Conservation (phyloP, 306 rosid species). For the Astragalus glycyphyllos region DNA sequence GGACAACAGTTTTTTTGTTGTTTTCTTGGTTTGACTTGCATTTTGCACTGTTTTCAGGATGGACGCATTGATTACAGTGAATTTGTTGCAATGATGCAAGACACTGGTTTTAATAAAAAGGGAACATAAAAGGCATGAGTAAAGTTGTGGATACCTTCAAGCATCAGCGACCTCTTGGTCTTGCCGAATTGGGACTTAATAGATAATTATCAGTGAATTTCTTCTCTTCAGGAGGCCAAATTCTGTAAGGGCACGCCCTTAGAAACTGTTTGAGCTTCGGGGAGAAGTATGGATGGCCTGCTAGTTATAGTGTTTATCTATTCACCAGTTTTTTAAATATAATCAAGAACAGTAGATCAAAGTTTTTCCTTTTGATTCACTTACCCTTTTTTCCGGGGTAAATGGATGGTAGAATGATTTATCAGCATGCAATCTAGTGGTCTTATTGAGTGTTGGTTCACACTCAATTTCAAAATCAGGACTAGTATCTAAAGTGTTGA, state of each 20-base stretch:
- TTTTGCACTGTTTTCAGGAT: constrained; percentile 69
- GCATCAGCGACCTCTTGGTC: constrained; percentile 45
- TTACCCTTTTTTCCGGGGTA: constrained; percentile 34
- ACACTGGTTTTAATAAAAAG: constrained; percentile 63
- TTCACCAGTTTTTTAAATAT: constrained; percentile 41
- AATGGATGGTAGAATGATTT: constrained; percentile 39
- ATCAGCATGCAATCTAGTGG: constrained; percentile 28
- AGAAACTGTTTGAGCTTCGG: constrained; percentile 49
- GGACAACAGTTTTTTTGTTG: neutral
- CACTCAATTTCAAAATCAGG: constrained; percentile 10
- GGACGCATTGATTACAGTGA: constrained; percentile 95
- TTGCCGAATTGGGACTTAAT: constrained; percentile 43
- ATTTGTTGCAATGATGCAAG: constrained; percentile 98
- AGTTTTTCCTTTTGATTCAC: constrained; percentile 27
- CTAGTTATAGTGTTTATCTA: constrained; percentile 46
- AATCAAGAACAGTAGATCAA: constrained; percentile 43
- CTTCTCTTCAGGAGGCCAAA: constrained; percentile 46
- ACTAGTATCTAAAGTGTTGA: constrained; percentile 35
- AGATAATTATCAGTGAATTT: constrained; percentile 46
- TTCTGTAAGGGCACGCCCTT: constrained; percentile 47
- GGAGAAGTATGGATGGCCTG: constrained; percentile 47
- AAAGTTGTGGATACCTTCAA: constrained; percentile 45
- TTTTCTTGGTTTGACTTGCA: constrained; percentile 21
- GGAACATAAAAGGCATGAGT: constrained; percentile 49
- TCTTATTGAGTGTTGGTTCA: too few relatives aligned